Evolutionary conservation across 352 stramenopile species (phyloP).

Genomic region (Peronospora belbahrii): DNA sequence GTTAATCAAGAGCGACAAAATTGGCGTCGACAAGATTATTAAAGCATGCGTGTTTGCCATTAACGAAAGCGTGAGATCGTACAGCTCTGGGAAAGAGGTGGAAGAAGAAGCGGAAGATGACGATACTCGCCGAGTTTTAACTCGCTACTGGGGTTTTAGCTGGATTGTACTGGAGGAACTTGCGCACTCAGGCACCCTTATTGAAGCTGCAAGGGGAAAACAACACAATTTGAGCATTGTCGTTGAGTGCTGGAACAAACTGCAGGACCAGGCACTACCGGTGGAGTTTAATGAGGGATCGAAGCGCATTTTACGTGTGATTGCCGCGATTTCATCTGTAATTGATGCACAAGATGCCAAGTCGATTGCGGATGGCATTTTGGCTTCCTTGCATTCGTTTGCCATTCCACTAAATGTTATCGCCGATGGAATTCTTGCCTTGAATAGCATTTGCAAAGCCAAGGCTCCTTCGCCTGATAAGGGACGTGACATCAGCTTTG

Average conservation of each 20-base stretch:
- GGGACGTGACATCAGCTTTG: constrained; percentile 49
- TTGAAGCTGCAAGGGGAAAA: constrained; percentile 46
- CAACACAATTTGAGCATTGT: constrained; percentile 59
- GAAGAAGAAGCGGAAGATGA: constrained; percentile 32
- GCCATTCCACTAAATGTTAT: constrained; percentile 76
- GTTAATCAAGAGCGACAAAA: constrained; percentile 55
- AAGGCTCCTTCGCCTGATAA: constrained; percentile 49
- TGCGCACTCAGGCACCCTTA: constrained; percentile 45
- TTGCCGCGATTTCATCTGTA: constrained; percentile 61
- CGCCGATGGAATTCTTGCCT: constrained; percentile 53
- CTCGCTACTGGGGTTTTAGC: constrained; percentile 69
- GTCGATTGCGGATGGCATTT: constrained; percentile 61
- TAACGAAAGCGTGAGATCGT: constrained; percentile 37
- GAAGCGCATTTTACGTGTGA: constrained; percentile 77
- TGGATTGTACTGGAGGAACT: constrained; percentile 81
- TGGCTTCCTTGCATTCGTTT: constrained; percentile 67
- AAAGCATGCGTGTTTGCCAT: constrained; percentile 60
- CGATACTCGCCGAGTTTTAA: constrained; percentile 21
- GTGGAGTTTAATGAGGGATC: constrained; percentile 64
- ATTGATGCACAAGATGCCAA: constrained; percentile 72
- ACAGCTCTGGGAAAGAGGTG: constrained; percentile 23
- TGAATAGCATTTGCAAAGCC: constrained; percentile 75
- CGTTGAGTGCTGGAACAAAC: constrained; percentile 76
- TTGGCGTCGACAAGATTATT: constrained; percentile 48
- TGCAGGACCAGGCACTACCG: constrained; percentile 59